Conservation (phyloP, 495 filamentous ascomycete species). For the Trichoderma erinaceum region DNA sequence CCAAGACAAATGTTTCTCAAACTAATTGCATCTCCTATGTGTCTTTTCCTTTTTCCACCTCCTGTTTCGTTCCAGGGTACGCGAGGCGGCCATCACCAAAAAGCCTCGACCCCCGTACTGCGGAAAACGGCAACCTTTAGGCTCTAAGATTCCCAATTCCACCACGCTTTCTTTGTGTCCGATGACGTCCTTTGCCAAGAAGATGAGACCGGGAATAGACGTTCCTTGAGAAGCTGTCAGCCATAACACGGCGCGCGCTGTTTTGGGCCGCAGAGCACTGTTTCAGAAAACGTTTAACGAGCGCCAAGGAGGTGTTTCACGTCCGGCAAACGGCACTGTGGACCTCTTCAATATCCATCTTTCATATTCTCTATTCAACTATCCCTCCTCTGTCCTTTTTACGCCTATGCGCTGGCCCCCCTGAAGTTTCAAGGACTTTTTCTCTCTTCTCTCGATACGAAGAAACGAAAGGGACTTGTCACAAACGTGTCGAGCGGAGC, state of each 20-base stretch:
- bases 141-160: not conserved
- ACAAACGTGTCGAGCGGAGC: not conserved
- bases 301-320: constrained; percentile 9
- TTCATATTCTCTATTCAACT: not conserved
- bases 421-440: not conserved
- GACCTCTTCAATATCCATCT: not conserved
- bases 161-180: not conserved
- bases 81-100: not conserved
- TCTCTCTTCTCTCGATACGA: not conserved
- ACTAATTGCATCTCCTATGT: not conserved
- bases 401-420: not conserved
- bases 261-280: not conserved
- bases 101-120: not conserved
- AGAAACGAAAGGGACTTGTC: not conserved
- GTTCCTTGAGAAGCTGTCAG: not conserved
- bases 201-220: constrained; percentile 1
- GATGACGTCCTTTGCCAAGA: not conserved
- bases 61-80: constrained; percentile 5
- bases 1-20: constrained; percentile 2
- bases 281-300: not conserved
- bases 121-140: not conserved
- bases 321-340: constrained; percentile 5
- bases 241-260: not conserved
- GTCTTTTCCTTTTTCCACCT: not conserved
- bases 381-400: not conserved